Conservation (phyloP, 345 rosid species). For the Trapa incisa region DNA sequence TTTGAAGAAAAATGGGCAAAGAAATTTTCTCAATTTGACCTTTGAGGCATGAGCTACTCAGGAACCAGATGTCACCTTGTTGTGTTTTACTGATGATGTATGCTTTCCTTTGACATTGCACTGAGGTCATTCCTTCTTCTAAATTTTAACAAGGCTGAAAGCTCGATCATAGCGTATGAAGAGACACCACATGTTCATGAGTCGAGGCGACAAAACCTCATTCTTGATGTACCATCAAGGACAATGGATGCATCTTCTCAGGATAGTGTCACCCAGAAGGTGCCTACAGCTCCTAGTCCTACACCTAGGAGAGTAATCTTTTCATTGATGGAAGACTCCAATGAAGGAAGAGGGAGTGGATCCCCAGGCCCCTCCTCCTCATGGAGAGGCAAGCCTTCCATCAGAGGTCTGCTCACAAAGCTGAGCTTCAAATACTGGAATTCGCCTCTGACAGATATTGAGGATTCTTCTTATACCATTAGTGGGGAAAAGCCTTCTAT, state of each 20-base stretch:
- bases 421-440: conserved; percentile 48
- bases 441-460: conserved; percentile 32
- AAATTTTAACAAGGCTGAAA: conserved; percentile 31
- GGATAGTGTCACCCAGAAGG: conserved; percentile 42
- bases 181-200: conserved; percentile 29
- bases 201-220: conserved; percentile 57
- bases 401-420: conserved; percentile 51
- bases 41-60: neutral
- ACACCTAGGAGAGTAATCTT: conserved; percentile 83
- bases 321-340: conserved; percentile 40
- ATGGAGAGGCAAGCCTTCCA: conserved; percentile 44
- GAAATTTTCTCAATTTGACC: neutral
- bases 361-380: conserved; percentile 46
- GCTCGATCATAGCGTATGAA: conserved; percentile 31
- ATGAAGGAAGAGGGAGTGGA: conserved; percentile 22
- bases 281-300: conserved; percentile 66
- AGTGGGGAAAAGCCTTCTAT: conserved; percentile 52
- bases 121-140: neutral
- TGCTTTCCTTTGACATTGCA: no score
- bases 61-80: neutral
- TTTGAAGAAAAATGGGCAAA: neutral
- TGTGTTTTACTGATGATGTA: neutral
- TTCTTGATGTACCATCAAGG: conserved; percentile 71
- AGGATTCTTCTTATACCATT: conserved; percentile 27
- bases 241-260: conserved; percentile 25